Conservation (phyloP, 2,329 filamentous ascomycete species). For the Colletotrichum zoysiae region DNA sequence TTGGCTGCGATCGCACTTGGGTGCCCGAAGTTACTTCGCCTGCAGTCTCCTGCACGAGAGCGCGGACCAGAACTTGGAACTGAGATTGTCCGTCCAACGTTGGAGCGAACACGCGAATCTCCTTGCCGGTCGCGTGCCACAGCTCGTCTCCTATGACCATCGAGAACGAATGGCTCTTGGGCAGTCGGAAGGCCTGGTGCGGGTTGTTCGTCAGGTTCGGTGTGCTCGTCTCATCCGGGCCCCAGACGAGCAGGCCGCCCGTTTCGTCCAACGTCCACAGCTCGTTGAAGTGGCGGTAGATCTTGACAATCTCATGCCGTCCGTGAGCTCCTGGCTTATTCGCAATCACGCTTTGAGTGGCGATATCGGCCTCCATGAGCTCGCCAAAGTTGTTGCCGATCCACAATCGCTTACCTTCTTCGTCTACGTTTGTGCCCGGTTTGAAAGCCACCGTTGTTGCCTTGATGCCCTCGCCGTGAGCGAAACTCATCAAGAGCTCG, state of each 20-base stretch:
- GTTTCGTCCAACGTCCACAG: conserved; percentile 95
- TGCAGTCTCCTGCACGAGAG: conserved; percentile 77
- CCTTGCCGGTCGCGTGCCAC: conserved; percentile 90
- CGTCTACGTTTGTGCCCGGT: conserved; percentile 79
- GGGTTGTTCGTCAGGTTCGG: conserved; percentile 82
- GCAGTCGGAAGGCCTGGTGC: conserved; percentile 79
- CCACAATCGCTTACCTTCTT: conserved; percentile 88
- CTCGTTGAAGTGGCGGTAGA: conserved; percentile 87
- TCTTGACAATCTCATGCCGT: conserved; percentile 83
- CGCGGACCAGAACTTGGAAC: conserved; percentile 80
- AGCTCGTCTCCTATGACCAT: conserved; percentile 86
- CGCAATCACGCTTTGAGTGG: conserved; percentile 76
- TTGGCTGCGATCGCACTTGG: conserved; percentile 78
- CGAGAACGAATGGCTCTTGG: conserved; percentile 87
- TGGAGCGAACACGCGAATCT: conserved; percentile 86
- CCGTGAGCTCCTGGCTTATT: conserved; percentile 80
- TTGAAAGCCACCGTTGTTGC: conserved; percentile 88
- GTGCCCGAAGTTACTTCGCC: conserved; percentile 92
- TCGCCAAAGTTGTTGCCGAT: conserved; percentile 91
- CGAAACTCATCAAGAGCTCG: conserved; percentile 82
- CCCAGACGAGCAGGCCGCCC: conserved; percentile 89
- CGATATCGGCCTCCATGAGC: conserved; percentile 88
- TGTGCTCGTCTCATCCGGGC: conserved; percentile 76
- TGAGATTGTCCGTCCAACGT: conserved; percentile 74
- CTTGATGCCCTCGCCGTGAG: conserved; percentile 87